These are phyloP conservation scores for Drechslerella stenobrocha DNA, from an alignment of 2,329 filamentous ascomycete species.

Conservation along the genomic window DNA sequence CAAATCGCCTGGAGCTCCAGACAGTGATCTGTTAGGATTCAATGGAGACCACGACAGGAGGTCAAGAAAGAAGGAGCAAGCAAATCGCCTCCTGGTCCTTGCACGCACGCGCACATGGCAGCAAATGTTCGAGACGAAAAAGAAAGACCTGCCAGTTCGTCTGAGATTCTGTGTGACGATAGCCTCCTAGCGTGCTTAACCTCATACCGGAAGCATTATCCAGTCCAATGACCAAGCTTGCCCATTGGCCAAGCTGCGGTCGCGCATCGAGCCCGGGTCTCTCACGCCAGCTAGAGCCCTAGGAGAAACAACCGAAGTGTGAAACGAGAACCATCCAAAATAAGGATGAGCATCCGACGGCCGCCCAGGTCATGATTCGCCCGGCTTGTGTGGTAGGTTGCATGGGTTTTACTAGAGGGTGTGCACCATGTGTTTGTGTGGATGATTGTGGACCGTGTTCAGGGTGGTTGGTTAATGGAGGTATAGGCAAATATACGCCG, in stretches of 20 bases:
- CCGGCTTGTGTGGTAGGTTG: not conserved
- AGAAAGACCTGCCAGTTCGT: conserved; percentile 6
- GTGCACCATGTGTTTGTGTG: not conserved
- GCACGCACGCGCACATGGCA: not conserved
- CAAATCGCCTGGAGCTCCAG: not conserved
- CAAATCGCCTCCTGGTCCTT: not conserved
- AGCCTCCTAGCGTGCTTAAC: not conserved
- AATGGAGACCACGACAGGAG: not conserved
- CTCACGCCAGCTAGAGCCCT: no score
- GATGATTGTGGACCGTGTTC: conserved; percentile 7
- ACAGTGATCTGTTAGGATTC: not conserved
- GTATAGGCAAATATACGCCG: conserved; percentile 18
- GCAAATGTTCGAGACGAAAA: not conserved
- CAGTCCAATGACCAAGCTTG: conserved; percentile 2
- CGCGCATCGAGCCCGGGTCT: not conserved
- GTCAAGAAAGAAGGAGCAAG: not conserved
- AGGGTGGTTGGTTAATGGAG: conserved; percentile 4
- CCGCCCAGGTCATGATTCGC: not conserved
- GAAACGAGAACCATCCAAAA: conserved; percentile 16
- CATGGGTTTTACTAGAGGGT: not conserved
- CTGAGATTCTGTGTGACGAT: conserved; percentile 8
- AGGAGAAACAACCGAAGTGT: not conserved
- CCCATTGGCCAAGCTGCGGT: conserved; percentile 3
- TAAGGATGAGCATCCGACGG: conserved; percentile 25
- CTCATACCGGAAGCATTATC: conserved; percentile 5